These are phyloP conservation scores for Aspergillus leporis DNA, from an alignment of 495 filamentous ascomycete species.

Conservation along the genomic window DNA sequence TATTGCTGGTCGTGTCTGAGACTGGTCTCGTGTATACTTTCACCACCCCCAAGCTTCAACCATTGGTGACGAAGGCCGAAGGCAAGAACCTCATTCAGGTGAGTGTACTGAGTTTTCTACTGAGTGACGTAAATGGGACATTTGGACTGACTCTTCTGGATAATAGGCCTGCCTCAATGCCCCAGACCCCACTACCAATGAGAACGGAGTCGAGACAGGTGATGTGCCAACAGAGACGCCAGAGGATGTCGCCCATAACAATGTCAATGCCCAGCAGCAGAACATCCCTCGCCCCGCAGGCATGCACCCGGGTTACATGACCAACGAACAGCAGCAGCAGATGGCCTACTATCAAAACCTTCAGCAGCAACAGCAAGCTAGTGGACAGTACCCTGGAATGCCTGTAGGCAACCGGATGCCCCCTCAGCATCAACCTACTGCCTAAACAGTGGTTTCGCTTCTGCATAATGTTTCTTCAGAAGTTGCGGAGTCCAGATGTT, in stretches of 20 bases:
- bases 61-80: slow-evolving; percentile 97
- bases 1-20: slow-evolving; percentile 96
- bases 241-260: slow-evolving; percentile 55
- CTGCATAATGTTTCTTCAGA: slow-evolving; percentile 14
- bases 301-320: slow-evolving; percentile 55
- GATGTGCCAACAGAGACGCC: slow-evolving; percentile 58
- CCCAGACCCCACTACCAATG: slow-evolving; percentile 85
- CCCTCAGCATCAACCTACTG: slow-evolving; percentile 53
- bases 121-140: slow-evolving; percentile 4
- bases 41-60: slow-evolving; percentile 98
- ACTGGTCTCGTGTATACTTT: slow-evolving; percentile 99
- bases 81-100: slow-evolving; percentile 99
- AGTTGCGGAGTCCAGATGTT: slow-evolving; percentile 19
- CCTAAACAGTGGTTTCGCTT: slow-evolving; percentile 53
- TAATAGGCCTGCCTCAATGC: slow-evolving; percentile 91
- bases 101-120: slow-evolving; percentile 23
- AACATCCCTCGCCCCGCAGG: slow-evolving; percentile 51
- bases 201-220: slow-evolving; percentile 81
- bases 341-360: slow-evolving; percentile 60
- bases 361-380: slow-evolving; percentile 56
- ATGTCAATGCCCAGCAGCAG: slow-evolving; percentile 52
- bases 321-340: slow-evolving; percentile 58
- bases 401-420: slow-evolving; percentile 57
- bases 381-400: slow-evolving; percentile 57
- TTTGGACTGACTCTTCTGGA: not conserved